Evolutionary conservation across 306 rosid genomes (phyloP), one percentile per base, ranked within the genome.

Genomic region (Aeschynomene evenia): DNA sequence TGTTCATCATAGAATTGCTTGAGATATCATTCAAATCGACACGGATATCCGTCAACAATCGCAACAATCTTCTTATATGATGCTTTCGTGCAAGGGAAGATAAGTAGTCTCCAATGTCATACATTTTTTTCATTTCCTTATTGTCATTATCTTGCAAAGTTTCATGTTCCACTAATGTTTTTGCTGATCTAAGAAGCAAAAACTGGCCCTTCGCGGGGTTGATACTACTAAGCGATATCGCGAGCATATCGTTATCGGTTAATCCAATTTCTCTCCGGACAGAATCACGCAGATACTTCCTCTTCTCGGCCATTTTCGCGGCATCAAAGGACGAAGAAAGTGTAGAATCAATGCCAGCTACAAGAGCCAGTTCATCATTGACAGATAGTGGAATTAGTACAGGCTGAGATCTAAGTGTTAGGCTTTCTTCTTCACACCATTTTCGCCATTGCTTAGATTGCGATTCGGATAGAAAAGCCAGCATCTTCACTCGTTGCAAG

Each of bases 201-300:
- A 88, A 77, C 75, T 92, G 98, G 56, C 98, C 98, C 81, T 92
- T 92, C 46, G 90, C 96, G 31, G 96, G 86, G 80, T 92, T 90
- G 70, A 92, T 90, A 75, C 98, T 90, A 76, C 98, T 89, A 14
- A 92, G 87, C 52, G 91, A 78, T 60, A 92, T 80, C 80, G 83
- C 93, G 72, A 92, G 89, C 87, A 88, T 82, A 65, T 90, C 98
- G 53, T 72, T 80, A 42, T 90, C 88, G 11, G 51, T 74, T 54
- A 92, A 85, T 20, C 86, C 95, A 83, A 92, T 90, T 82, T 88
- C 96, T 77, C 80, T 85, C 75, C 98, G 76, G 48, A 85, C 81
- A 7, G 86, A 60, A 73, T 85, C 81, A 60, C 98, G 82, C 78
- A 92, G 48, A 72, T 83, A 50, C 57, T 77, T 84, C 70, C 78